Evolutionary conservation across 805 yeast genomes (phyloP).

Genomic region (Yamadazyma philogaea): DNA sequence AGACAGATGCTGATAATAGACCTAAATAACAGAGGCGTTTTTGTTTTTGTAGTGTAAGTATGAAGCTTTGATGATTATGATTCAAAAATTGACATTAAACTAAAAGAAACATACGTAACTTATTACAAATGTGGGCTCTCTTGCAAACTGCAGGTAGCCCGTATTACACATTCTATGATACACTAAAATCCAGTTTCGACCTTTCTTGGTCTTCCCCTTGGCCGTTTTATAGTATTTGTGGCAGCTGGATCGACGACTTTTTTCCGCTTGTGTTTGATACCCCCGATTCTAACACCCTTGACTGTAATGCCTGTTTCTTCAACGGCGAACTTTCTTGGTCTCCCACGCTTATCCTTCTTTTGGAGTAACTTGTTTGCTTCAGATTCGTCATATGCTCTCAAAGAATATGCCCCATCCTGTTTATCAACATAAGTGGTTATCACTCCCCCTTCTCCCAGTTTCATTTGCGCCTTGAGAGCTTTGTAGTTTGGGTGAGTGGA

Average conservation of each 20-base stretch:
- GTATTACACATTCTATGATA: background rate
- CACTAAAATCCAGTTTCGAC: slow-evolving; percentile 6
- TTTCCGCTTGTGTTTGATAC: slow-evolving; percentile 22
- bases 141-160: background rate
- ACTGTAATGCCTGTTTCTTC: slow-evolving; percentile 45
- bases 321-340: slow-evolving; percentile 50
- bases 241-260: slow-evolving; percentile 3
- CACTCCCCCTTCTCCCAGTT: slow-evolving; percentile 10
- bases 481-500: slow-evolving; percentile 41
- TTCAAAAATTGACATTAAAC: background rate
- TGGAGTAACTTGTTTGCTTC: slow-evolving; percentile 34
- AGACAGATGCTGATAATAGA: background rate
- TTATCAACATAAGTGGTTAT: slow-evolving; percentile 10
- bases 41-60: background rate
- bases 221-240: slow-evolving; percentile 8
- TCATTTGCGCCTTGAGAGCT: slow-evolving; percentile 30
- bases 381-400: slow-evolving; percentile 23
- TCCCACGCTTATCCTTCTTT: slow-evolving; percentile 46
- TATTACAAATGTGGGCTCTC: background rate
- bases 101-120: background rate
- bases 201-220: slow-evolving; percentile 17
- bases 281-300: slow-evolving; percentile 41
- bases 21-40: background rate
- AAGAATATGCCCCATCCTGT: slow-evolving; percentile 1
- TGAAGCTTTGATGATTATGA: background rate